Conservation (phyloP, 2,329 filamentous ascomycete genomes). For the Talaromyces islandicus region DNA sequence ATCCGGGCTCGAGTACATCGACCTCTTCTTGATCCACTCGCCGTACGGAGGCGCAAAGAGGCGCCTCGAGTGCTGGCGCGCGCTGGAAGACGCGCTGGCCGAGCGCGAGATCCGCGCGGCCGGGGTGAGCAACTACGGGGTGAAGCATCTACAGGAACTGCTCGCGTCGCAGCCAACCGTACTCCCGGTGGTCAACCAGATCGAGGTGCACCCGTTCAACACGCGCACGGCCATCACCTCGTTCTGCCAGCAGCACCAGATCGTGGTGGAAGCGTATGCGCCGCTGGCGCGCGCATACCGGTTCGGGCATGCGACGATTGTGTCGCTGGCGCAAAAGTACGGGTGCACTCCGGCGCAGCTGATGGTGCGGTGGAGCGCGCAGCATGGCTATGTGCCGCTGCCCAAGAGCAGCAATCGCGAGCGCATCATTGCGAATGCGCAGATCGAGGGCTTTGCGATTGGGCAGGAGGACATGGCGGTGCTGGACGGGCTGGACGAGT, state of each 20-base stretch:
- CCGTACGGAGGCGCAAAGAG: constrained; percentile 68
- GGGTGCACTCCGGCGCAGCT: constrained; percentile 66
- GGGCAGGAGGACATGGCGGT: constrained; percentile 55
- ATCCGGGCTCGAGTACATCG: constrained; percentile 67
- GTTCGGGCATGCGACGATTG: constrained; percentile 62
- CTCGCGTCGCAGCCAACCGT: constrained; percentile 57
- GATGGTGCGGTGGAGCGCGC: constrained; percentile 70
- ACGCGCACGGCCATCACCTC: constrained; percentile 61
- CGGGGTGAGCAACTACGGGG: constrained; percentile 74
- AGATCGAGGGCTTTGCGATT: constrained; percentile 52
- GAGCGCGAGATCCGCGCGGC: constrained; percentile 65
- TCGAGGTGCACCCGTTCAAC: constrained; percentile 79
- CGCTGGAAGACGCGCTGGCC: constrained; percentile 67
- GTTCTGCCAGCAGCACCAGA: constrained; percentile 60
- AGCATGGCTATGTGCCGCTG: constrained; percentile 66
- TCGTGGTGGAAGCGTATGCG: constrained; percentile 73
- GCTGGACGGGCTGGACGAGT: constrained; percentile 64
- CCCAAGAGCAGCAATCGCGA: constrained; percentile 64
- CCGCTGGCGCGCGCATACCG: constrained; percentile 66
- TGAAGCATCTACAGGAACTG: constrained; percentile 67
- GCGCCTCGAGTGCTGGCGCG: constrained; percentile 67
- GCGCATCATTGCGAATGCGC: constrained; percentile 60
- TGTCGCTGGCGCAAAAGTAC: constrained; percentile 61
- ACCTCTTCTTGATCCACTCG: constrained; percentile 73
- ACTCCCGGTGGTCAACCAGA: constrained; percentile 68